Conservation (phyloP, 148 eudicot genomes). For the Rhododendron williamsianum region DNA sequence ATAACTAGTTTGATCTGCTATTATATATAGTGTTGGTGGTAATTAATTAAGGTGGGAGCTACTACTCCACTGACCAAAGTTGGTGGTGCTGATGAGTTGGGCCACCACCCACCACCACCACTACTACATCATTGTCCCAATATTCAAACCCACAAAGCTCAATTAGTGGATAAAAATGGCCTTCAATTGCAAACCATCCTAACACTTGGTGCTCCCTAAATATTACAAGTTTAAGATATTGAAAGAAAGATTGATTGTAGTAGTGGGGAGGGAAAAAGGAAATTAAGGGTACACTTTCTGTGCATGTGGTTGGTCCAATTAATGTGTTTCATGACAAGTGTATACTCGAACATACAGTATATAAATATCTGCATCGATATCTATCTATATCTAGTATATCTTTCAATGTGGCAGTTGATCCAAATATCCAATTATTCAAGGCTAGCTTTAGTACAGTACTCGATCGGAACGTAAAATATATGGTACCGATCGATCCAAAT, state of each 20-base stretch:
- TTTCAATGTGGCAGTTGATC: too few species aligned
- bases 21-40: slow-evolving; percentile 46
- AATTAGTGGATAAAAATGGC: slow-evolving; percentile 14
- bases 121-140: background rate
- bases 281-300: background rate
- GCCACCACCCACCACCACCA: slow-evolving; percentile 27
- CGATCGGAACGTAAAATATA: too few species aligned
- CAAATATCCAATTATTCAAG: too few species aligned
- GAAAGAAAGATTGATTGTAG: background rate
- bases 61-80: slow-evolving; percentile 26
- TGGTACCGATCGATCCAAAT: too few species aligned
- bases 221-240: background rate
- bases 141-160: slow-evolving; percentile 15
- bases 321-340: too few species aligned
- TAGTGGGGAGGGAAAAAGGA: background rate
- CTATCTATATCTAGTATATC: background rate
- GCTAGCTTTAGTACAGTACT: too few species aligned
- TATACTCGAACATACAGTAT: too few species aligned
- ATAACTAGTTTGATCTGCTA: background rate
- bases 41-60: slow-evolving; percentile 29
- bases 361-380: background rate
- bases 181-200: slow-evolving; percentile 9
- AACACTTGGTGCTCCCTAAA: slow-evolving; percentile 34
- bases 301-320: background rate
- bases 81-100: slow-evolving; percentile 24